phyloP scores from a whole-genome alignment of 1,139 yeast species.

The Arxiozyma telluris region DNA sequence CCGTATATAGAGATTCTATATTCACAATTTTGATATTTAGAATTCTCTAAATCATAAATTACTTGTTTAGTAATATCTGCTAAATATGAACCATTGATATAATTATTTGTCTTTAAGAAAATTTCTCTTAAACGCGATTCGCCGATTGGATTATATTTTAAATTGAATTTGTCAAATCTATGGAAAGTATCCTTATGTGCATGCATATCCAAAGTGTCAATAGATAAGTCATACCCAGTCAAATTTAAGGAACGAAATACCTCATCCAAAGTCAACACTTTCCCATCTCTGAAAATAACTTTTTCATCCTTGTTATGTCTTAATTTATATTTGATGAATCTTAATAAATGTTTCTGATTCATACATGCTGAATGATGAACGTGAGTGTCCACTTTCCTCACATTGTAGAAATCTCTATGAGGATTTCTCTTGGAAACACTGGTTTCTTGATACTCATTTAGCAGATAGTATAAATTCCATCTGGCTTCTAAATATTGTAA shows the following conservation, averaged over 20 bases:
- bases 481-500: slow-evolving; percentile 90
- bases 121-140: slow-evolving; percentile 95
- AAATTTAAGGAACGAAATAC: slow-evolving; percentile 85
- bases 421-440: slow-evolving; percentile 79
- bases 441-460: slow-evolving; percentile 89
- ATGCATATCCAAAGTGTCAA: slow-evolving; percentile 98
- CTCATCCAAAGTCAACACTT: slow-evolving; percentile 72
- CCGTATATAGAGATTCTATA: slow-evolving; percentile 93
- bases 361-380: slow-evolving; percentile 98
- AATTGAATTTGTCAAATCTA: slow-evolving; percentile 92
- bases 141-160: slow-evolving; percentile 96
- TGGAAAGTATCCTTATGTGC: slow-evolving; percentile 98
- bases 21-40: slow-evolving; percentile 96
- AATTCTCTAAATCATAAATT: slow-evolving; percentile 82
- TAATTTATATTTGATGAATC: slow-evolving; percentile 88
- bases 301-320: slow-evolving; percentile 75
- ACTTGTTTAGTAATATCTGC: slow-evolving; percentile 94
- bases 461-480: slow-evolving; percentile 82
- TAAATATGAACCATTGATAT: slow-evolving; percentile 74
- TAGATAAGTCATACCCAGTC: slow-evolving; percentile 88
- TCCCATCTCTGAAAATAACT: slow-evolving; percentile 89
- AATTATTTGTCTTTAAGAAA: slow-evolving; percentile 90
- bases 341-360: slow-evolving; percentile 93
- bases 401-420: slow-evolving; percentile 96
- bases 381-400: slow-evolving; percentile 97